These are phyloP conservation scores for Penicillium bialowiezense DNA, from an alignment of 495 filamentous ascomycete genomes.

Conservation along the genomic window DNA sequence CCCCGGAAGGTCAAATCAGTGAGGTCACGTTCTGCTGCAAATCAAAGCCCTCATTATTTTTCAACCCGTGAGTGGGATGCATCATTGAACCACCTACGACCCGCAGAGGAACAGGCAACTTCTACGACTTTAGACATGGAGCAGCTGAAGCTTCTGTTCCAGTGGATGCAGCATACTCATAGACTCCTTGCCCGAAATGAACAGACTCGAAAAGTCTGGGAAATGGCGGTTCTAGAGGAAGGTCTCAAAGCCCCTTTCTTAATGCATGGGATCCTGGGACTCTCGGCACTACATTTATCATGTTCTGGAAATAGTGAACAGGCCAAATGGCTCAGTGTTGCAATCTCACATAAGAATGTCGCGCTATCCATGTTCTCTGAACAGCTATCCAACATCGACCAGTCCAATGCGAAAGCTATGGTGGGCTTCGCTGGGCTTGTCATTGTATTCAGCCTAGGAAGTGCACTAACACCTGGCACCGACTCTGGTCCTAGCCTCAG, in stretches of 20 bases:
- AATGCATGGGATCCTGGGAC: constrained; percentile 36
- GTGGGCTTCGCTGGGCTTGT: constrained; percentile 20
- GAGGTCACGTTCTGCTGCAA: neutral
- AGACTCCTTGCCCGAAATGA: constrained; percentile 17
- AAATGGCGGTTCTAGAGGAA: constrained; percentile 28
- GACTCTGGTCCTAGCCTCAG: constrained; percentile 16
- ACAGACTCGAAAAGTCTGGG: constrained; percentile 27
- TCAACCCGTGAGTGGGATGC: neutral
- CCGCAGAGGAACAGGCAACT: neutral
- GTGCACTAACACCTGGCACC: constrained; percentile 8
- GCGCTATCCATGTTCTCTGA: constrained; percentile 20
- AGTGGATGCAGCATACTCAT: constrained; percentile 25
- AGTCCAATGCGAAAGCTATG: constrained; percentile 21
- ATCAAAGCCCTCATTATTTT: neutral
- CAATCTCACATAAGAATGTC: constrained; percentile 24
- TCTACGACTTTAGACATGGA: constrained; percentile 14
- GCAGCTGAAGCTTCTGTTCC: constrained; percentile 18
- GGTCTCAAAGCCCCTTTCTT: constrained; percentile 30
- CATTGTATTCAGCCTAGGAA: constrained; percentile 24
- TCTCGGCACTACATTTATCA: constrained; percentile 35
- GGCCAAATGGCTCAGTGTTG: constrained; percentile 18
- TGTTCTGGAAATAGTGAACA: constrained; percentile 10
- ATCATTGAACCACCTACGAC: constrained; percentile 1
- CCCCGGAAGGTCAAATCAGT: neutral
- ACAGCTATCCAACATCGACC: constrained; percentile 8